Percentiles rank a stretch among this genome's conserved stretches.
phyloP scores from a whole-genome alignment of 176 grass and related monocot genomes.

The Phyllostachys edulis region DNA sequence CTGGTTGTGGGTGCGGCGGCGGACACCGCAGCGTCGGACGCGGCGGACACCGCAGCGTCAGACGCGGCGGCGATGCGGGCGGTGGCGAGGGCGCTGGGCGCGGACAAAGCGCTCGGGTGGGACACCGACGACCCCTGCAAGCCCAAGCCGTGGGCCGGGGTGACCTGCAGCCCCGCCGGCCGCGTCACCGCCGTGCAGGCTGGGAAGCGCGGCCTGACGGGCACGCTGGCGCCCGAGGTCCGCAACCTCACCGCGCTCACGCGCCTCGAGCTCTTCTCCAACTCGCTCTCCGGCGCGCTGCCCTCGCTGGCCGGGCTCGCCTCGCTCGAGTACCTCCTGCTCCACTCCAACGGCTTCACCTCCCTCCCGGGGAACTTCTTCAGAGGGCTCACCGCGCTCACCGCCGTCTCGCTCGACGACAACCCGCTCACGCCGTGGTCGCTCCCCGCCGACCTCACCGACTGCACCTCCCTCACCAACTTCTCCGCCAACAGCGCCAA shows the following conservation, averaged over 20 bases:
- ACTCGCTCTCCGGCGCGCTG: conserved; percentile 52
- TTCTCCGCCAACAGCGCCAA: conserved; percentile 65
- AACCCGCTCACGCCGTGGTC: conserved; percentile 68
- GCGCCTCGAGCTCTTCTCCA: conserved; percentile 62
- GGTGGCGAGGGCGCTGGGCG: conserved; percentile 34
- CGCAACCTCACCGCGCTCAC: conserved; percentile 56
- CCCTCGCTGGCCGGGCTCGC: conserved; percentile 53
- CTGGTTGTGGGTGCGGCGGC: neutral
- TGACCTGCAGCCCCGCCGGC: conserved; percentile 39
- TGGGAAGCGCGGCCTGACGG: conserved; percentile 23
- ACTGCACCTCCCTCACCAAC: conserved; percentile 41
- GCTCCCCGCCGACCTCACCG: conserved; percentile 33
- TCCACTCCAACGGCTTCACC: conserved; percentile 54
- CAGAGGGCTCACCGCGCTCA: conserved; percentile 50
- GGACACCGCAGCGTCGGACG: conserved; percentile 32
- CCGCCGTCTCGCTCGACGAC: conserved; percentile 41
- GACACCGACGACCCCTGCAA: conserved; percentile 50
- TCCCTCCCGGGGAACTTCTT: conserved; percentile 61
- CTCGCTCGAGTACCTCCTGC: conserved; percentile 45
- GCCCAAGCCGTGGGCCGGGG: conserved; percentile 39
- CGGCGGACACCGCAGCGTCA: too few relatives aligned
- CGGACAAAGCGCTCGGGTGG: conserved; percentile 50
- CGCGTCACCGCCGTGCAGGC: conserved; percentile 61
- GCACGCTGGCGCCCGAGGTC: conserved; percentile 51
- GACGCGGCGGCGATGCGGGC: conserved; percentile 60